Percentiles rank a stretch among this genome's conserved stretches.
Conservation (phyloP, 2,329 filamentous ascomycete genomes). For the Epichloe bromicola region DNA sequence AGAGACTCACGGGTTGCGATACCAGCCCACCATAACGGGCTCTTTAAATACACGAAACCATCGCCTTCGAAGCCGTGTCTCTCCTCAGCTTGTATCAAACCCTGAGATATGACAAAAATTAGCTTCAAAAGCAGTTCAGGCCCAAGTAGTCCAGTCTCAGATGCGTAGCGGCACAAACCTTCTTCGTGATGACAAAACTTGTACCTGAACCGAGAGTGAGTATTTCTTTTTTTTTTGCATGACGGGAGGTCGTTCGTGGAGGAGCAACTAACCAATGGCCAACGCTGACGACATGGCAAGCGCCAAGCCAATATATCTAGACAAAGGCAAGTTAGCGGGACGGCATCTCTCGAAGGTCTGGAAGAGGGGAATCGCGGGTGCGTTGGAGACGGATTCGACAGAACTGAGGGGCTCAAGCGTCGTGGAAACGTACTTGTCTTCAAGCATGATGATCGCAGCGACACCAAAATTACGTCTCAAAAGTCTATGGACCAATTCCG, state of each 20-base stretch:
- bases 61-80: conserved; percentile 94
- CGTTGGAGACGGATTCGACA: not conserved
- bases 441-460: conserved; percentile 18
- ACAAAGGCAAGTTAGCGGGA: not conserved
- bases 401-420: not conserved
- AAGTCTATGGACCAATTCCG: not conserved
- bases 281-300: conserved; percentile 63
- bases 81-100: conserved; percentile 80
- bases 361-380: not conserved
- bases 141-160: not conserved
- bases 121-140: too few relatives aligned
- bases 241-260: not conserved
- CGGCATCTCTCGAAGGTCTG: too few relatives aligned
- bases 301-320: conserved; percentile 63
- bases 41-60: conserved; percentile 85
- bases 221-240: conserved; percentile 5
- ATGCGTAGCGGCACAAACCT: conserved; percentile 38
- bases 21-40: conserved; percentile 94
- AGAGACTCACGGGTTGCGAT: conserved; percentile 65
- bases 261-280: conserved; percentile 51
- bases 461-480: not conserved
- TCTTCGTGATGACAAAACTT: conserved; percentile 98
- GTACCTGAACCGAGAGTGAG: conserved; percentile 45
- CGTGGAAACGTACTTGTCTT: conserved; percentile 23
- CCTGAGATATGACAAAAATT: conserved; percentile 33